phyloP scores from a whole-genome alignment of 352 stramenopile species.

The Globisporangium cederbergense region DNA sequence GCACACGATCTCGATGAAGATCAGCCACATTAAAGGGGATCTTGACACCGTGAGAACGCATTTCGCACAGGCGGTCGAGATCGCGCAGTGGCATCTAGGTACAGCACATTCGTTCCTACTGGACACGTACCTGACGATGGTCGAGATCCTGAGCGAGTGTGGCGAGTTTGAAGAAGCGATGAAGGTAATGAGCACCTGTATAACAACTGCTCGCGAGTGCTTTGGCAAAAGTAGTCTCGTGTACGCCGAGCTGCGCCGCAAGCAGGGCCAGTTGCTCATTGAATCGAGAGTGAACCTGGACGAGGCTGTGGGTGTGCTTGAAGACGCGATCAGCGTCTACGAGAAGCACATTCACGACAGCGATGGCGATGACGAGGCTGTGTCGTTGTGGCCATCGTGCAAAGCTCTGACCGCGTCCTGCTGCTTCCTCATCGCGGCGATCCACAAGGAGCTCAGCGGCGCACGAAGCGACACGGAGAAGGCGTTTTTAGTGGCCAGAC shows the following conservation, averaged over 20 bases:
- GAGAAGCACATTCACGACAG: constrained; percentile 33
- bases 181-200: constrained; percentile 23
- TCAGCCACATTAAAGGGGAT: constrained; percentile 19
- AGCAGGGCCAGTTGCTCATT: constrained; percentile 39
- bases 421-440: constrained; percentile 33
- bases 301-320: constrained; percentile 38
- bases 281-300: constrained; percentile 16
- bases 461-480: constrained; percentile 28
- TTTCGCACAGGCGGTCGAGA: constrained; percentile 31
- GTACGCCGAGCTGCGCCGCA: constrained; percentile 43
- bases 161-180: constrained; percentile 26
- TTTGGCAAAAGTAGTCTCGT: constrained; percentile 44
- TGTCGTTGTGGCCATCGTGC: constrained; percentile 9
- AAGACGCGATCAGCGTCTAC: constrained; percentile 56
- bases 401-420: constrained; percentile 31
- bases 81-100: constrained; percentile 43
- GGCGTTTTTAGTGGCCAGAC: constrained; percentile 41
- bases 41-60: constrained; percentile 16
- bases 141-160: constrained; percentile 34
- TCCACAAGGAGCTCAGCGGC: constrained; percentile 13
- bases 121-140: constrained; percentile 42
- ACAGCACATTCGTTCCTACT: constrained; percentile 31
- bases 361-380: constrained; percentile 1
- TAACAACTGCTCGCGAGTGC: constrained; percentile 31
- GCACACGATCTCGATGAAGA: constrained; percentile 33